Percentiles rank a stretch among this genome's conserved stretches.
phyloP scores from a whole-genome alignment of 768 basidiomycete genomes.

The Exidia glandulosa region DNA sequence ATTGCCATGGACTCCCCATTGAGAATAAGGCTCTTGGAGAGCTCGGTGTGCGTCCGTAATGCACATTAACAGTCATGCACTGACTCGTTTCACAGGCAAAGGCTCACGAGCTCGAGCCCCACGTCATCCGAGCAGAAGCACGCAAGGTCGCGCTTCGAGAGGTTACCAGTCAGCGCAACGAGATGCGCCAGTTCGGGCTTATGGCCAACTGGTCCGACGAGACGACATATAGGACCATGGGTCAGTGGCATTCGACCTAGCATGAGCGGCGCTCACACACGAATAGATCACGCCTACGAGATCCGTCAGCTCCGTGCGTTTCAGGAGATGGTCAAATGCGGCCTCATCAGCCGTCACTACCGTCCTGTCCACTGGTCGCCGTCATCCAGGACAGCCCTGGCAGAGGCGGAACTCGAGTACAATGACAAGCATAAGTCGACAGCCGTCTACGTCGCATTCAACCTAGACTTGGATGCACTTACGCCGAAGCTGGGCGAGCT shows the following conservation, averaged over 20 bases:
- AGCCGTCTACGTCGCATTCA: slow-evolving; percentile 77
- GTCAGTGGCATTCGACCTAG: slow-evolving; percentile 26
- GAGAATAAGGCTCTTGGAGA: slow-evolving; percentile 85
- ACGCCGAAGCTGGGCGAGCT: slow-evolving; percentile 9
- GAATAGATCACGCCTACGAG: slow-evolving; percentile 73
- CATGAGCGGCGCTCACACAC: neutral
- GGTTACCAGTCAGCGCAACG: slow-evolving; percentile 61
- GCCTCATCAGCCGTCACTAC: slow-evolving; percentile 74
- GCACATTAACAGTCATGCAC: neutral
- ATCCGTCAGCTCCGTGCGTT: slow-evolving; percentile 81
- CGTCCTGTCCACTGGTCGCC: slow-evolving; percentile 93
- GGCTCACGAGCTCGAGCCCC: slow-evolving; percentile 41
- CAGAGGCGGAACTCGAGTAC: slow-evolving; percentile 90
- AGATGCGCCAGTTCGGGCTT: slow-evolving; percentile 73
- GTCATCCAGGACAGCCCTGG: slow-evolving; percentile 85
- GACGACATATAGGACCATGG: slow-evolving; percentile 77
- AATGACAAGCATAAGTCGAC: slow-evolving; percentile 80
- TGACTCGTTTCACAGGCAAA: slow-evolving; percentile 33
- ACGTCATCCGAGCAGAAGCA: slow-evolving; percentile 57
- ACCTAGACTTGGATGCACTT: slow-evolving; percentile 33
- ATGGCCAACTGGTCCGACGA: slow-evolving; percentile 81
- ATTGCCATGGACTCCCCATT: slow-evolving; percentile 95
- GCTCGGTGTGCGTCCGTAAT: slow-evolving; percentile 40
- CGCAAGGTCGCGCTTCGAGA: slow-evolving; percentile 60
- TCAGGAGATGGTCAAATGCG: slow-evolving; percentile 74